These are phyloP conservation scores for Miamiensis avidus DNA, from an alignment of 169 alveolate genomes.

Conservation along the genomic window DNA sequence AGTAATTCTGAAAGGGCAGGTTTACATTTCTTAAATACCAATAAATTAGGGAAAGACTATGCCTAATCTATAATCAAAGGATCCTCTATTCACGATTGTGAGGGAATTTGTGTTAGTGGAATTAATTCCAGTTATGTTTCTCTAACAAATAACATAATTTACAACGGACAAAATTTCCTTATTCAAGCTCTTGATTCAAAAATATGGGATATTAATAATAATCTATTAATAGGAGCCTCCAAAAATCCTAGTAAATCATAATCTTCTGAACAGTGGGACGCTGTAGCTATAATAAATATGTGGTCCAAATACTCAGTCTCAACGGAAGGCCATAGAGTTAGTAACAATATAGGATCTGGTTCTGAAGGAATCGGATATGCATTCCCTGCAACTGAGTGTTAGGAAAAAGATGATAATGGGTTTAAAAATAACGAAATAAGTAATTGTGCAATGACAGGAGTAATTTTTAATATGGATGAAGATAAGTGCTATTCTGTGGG, in stretches of 20 bases:
- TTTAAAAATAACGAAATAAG: not conserved
- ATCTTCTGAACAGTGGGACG: not conserved
- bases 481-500: not conserved
- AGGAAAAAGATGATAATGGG: not conserved
- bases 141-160: not conserved
- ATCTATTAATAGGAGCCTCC: not conserved
- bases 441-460: not conserved
- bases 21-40: not conserved
- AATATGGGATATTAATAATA: not conserved
- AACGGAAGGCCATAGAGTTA: not conserved
- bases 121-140: not conserved
- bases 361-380: not conserved
- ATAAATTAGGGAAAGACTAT: not conserved
- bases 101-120: not conserved
- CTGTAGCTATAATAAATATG: not conserved
- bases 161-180: not conserved
- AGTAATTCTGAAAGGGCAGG: not conserved
- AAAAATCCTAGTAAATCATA: not conserved
- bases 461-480: not conserved
- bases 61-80: not conserved
- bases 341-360: not conserved
- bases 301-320: not conserved
- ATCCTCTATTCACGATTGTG: slow-evolving; percentile 2
- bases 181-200: not conserved
- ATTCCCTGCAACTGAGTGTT: not conserved